Conservation (phyloP, 352 stramenopile species). For the Halophytophthora batemanensis region DNA sequence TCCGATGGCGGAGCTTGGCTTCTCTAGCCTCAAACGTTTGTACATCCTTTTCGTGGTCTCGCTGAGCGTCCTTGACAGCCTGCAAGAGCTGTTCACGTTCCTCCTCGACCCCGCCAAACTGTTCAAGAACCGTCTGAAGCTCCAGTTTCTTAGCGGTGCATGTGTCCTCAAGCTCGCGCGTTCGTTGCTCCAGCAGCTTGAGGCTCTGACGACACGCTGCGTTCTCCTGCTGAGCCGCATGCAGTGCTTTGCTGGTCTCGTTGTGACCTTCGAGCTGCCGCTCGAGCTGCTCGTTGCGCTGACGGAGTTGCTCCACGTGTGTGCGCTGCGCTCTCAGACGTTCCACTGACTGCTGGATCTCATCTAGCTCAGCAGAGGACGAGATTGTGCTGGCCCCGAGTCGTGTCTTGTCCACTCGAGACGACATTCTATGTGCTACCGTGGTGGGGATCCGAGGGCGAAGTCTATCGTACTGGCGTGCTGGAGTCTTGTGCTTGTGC, state of each 20-base stretch:
- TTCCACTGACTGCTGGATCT: conserved; percentile 59
- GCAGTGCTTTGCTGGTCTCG: conserved; percentile 45
- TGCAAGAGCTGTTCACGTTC: conserved; percentile 36
- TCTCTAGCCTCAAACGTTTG: conserved; percentile 22
- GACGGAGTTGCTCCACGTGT: conserved; percentile 48
- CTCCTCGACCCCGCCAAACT: conserved; percentile 21
- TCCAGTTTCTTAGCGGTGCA: conserved; percentile 30
- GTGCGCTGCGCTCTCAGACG: conserved; percentile 45
- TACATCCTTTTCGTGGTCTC: conserved; percentile 30
- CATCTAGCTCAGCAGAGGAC: conserved; percentile 21
- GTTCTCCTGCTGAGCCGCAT: conserved; percentile 53
- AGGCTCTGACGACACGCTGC: conserved; percentile 48
- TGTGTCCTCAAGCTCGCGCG: conserved; percentile 35
- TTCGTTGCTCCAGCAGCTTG: conserved; percentile 50
- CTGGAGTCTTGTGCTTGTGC: no score
- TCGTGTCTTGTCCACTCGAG: no score
- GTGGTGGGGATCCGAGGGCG: background rate
- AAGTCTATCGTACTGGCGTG: no score
- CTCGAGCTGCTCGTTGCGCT: conserved; percentile 43
- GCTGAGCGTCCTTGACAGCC: conserved; percentile 23
- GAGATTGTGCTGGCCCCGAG: conserved; percentile 9
- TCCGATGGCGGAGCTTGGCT: conserved; percentile 20
- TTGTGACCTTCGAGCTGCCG: conserved; percentile 23
- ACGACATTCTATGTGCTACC: conserved; percentile 3
- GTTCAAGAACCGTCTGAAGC: conserved; percentile 17